A percentile compares a stretch with the other conserved stretches of the same genome.
Conservation (phyloP, 768 basidiomycete genomes). For the Infundibulicybe gibba region DNA sequence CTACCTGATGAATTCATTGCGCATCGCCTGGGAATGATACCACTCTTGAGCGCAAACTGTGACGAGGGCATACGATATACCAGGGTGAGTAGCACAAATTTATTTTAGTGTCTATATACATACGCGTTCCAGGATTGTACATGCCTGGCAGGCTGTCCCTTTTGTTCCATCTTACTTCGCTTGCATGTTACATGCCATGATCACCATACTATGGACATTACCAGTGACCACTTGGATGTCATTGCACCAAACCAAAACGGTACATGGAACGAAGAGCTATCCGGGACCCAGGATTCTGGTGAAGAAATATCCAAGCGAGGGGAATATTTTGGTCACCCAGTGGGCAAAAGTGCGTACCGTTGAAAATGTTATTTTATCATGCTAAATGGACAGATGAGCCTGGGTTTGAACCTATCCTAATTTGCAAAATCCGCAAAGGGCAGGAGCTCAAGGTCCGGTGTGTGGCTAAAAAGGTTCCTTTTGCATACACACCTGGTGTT, state of each 20-base stretch:
- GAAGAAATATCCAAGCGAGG: constrained; percentile 75
- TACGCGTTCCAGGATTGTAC: constrained; percentile 72
- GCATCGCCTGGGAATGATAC: constrained; percentile 93
- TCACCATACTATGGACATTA: constrained; percentile 76
- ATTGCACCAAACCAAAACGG: constrained; percentile 29
- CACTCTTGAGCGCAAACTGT: constrained; percentile 82
- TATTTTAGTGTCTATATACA: constrained; percentile 1
- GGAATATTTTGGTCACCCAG: constrained; percentile 75
- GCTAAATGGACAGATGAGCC: constrained; percentile 46
- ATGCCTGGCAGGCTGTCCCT: constrained; percentile 79
- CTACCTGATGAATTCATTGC: constrained; percentile 97
- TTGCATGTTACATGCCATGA: constrained; percentile 78
- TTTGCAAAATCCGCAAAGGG: constrained; percentile 91
- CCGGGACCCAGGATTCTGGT: constrained; percentile 38
- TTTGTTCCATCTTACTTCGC: constrained; percentile 80
- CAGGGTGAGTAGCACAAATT: constrained; percentile 41
- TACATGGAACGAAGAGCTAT: constrained; percentile 24
- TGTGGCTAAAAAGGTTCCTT: constrained; percentile 86
- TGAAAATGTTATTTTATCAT: background rate
- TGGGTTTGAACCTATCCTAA: constrained; percentile 64
- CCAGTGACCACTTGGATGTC: constrained; percentile 79
- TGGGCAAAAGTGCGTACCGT: constrained; percentile 68
- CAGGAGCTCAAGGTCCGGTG: constrained; percentile 87
- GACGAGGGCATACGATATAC: constrained; percentile 85
- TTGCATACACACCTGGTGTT: background rate